A percentile compares a stretch with the other conserved stretches of the same genome.
phyloP scores from a whole-genome alignment of 2,329 filamentous ascomycete species.

The Aspergillus proliferans region DNA sequence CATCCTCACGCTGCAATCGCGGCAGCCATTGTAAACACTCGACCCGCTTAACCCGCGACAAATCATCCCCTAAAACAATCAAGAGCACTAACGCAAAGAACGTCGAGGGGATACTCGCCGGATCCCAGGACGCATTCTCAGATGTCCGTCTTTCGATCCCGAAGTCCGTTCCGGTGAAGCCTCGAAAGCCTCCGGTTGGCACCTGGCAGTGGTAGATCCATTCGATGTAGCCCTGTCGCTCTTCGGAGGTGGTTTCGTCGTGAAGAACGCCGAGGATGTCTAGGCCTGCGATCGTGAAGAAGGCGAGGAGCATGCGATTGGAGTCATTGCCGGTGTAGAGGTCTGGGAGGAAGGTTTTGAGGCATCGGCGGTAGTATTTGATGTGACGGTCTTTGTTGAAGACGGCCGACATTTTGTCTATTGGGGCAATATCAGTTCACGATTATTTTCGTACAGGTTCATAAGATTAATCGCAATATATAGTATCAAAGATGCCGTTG shows the following conservation, averaged over 20 bases:
- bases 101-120: constrained; percentile 79
- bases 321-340: constrained; percentile 85
- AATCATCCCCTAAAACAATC: constrained; percentile 57
- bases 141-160: constrained; percentile 42
- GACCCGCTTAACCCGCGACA: constrained; percentile 60
- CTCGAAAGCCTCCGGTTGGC: constrained; percentile 79
- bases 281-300: constrained; percentile 79
- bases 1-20: constrained; percentile 70
- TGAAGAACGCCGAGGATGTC: constrained; percentile 67
- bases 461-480: background rate
- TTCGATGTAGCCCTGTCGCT: constrained; percentile 52
- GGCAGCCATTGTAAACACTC: constrained; percentile 69
- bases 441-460: constrained; percentile 15
- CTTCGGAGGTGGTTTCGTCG: constrained; percentile 47
- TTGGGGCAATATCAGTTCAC: background rate
- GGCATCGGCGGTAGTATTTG: constrained; percentile 88
- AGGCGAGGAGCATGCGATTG: constrained; percentile 81
- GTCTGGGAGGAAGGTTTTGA: constrained; percentile 71
- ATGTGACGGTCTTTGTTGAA: constrained; percentile 60
- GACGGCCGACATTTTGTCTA: constrained; percentile 2
- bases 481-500: background rate
- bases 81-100: constrained; percentile 80
- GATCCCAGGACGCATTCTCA: constrained; percentile 57
- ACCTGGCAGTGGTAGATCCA: constrained; percentile 89
- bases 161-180: constrained; percentile 65